Conservation (phyloP, 2,329 filamentous ascomycete species). For the Trichoderma brevicompactum region DNA sequence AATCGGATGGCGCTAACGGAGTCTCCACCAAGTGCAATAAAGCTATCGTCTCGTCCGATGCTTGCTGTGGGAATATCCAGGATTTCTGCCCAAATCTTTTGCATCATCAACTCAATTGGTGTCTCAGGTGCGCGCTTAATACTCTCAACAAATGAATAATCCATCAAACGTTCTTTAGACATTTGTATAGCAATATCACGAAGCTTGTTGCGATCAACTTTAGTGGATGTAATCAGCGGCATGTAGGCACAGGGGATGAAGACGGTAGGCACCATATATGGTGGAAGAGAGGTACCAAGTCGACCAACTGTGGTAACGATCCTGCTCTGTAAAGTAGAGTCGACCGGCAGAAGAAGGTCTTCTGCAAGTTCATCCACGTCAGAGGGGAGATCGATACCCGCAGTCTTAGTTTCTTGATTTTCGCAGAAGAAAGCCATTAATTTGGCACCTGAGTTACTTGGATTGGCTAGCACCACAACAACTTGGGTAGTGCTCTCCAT, state of each 20-base stretch:
- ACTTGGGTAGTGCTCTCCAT: slow-evolving; percentile 37
- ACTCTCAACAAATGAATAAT: neutral
- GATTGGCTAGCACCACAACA: neutral
- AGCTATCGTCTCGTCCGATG: neutral
- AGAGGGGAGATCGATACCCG: neutral
- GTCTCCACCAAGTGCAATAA: slow-evolving; percentile 17
- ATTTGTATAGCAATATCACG: slow-evolving; percentile 14
- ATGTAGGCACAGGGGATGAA: slow-evolving; percentile 37
- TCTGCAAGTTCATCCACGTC: neutral
- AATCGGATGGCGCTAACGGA: slow-evolving; percentile 22
- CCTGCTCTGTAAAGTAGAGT: neutral
- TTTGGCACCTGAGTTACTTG: neutral
- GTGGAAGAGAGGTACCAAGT: slow-evolving; percentile 35
- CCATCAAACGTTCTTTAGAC: neutral
- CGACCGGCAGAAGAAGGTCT: neutral
- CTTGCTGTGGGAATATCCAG: neutral
- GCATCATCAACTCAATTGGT: neutral
- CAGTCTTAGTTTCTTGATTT: neutral
- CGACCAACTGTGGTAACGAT: too few species aligned
- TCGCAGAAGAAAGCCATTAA: neutral
- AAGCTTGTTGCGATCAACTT: slow-evolving; percentile 29
- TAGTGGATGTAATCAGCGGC: slow-evolving; percentile 28
- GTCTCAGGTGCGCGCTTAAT: neutral
- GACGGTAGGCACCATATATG: slow-evolving; percentile 43
- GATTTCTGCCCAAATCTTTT: neutral